These are phyloP conservation scores for Aspergillus sp. DNA, from an alignment of 2,329 filamentous ascomycete species.

Conservation along the genomic window DNA sequence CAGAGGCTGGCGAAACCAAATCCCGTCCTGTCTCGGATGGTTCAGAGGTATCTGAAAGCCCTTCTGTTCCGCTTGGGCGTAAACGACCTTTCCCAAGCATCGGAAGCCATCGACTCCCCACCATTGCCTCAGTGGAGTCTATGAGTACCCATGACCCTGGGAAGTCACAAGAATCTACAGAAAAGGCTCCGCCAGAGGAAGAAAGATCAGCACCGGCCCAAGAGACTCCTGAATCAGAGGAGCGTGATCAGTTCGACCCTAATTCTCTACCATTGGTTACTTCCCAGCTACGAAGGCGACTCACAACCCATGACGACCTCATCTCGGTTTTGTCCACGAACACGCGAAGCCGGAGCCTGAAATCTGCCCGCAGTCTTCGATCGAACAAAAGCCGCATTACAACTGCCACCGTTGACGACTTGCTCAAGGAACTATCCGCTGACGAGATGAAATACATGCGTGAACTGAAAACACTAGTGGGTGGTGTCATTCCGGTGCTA, in stretches of 20 bases:
- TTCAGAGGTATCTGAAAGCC: conserved; percentile 32
- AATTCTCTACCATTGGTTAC: conserved; percentile 40
- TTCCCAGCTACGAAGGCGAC: conserved; percentile 56
- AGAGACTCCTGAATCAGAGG: conserved; percentile 28
- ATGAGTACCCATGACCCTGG: conserved; percentile 28
- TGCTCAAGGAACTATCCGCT: conserved; percentile 69
- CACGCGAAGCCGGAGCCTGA: conserved; percentile 58
- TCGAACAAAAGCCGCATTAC: conserved; percentile 60
- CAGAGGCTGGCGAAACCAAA: conserved; percentile 12
- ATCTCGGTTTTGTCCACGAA: conserved; percentile 76
- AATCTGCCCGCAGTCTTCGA: conserved; percentile 69
- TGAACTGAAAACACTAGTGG: conserved; percentile 85
- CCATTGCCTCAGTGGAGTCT: conserved; percentile 51
- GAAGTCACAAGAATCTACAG: conserved; percentile 5
- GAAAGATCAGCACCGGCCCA: conserved; percentile 4
- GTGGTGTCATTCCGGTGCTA: conserved; percentile 89
- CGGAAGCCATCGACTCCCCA: conserved; percentile 48
- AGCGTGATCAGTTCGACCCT: conserved; percentile 40
- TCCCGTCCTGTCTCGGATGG: conserved; percentile 26
- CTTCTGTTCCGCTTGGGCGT: conserved; percentile 33
- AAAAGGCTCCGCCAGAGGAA: conserved; percentile 22
- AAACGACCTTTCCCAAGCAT: conserved; percentile 45
- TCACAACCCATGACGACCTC: conserved; percentile 88
- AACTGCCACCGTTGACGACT: conserved; percentile 62
- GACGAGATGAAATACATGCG: conserved; percentile 85